Conservation (phyloP, 2,329 filamentous ascomycete genomes). For the Stemphylium beticola region DNA sequence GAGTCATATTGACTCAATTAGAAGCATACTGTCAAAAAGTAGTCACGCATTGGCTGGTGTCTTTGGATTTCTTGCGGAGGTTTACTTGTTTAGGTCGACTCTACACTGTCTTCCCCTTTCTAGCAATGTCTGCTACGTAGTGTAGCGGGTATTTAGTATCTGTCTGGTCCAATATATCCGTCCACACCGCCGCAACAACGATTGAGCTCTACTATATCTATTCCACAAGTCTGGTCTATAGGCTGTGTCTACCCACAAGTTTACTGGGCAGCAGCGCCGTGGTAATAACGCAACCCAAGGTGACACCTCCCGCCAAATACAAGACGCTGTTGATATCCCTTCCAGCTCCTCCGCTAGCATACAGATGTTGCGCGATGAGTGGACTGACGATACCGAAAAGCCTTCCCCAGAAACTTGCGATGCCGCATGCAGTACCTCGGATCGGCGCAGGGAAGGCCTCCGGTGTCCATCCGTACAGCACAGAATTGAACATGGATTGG, state of each 20-base stretch:
- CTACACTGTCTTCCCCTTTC: not conserved
- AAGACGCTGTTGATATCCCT: constrained; percentile 58
- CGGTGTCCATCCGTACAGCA: constrained; percentile 60
- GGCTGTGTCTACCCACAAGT: constrained; percentile 32
- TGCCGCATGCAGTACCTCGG: constrained; percentile 60
- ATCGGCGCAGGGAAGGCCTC: constrained; percentile 60
- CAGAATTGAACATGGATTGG: constrained; percentile 60
- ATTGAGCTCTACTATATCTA: not conserved
- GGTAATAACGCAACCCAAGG: constrained; percentile 59
- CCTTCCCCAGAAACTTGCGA: constrained; percentile 65
- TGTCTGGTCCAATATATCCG: not conserved
- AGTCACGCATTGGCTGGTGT: not conserved
- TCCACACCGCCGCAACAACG: not conserved
- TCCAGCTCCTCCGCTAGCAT: constrained; percentile 32
- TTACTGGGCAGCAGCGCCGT: constrained; percentile 57
- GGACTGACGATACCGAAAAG: constrained; percentile 65
- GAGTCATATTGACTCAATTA: not conserved
- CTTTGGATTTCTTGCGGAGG: not conserved
- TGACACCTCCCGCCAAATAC: constrained; percentile 63
- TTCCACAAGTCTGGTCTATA: not conserved
- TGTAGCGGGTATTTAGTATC: constrained; percentile 4
- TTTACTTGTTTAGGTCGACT: not conserved
- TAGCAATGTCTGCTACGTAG: not conserved
- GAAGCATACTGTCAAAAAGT: not conserved
- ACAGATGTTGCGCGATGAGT: constrained; percentile 59